phyloP scores from a whole-genome alignment of 108 stramenopile genomes.

The Seminavis robusta region DNA sequence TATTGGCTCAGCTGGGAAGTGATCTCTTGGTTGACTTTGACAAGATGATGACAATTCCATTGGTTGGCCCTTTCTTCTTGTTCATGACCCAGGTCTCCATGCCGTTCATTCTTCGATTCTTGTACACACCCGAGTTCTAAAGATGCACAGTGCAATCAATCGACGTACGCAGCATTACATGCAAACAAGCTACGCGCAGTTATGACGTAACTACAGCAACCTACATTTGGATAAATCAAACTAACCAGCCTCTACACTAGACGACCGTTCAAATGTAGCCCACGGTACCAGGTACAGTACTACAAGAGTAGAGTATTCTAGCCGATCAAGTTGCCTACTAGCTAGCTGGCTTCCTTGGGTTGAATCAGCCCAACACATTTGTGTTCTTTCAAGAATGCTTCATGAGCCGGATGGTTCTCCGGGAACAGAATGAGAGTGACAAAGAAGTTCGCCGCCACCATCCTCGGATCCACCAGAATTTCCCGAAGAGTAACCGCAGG shows the following conservation, averaged over 20 bases:
- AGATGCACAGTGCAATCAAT: too few relatives aligned
- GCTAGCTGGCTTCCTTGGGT: constrained; percentile 31
- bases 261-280: neutral
- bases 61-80: constrained; percentile 91
- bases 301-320: too few relatives aligned
- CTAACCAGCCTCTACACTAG: neutral
- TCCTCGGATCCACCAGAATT: constrained; percentile 51
- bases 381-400: constrained; percentile 76
- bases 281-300: too few relatives aligned
- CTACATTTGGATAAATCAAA: too few relatives aligned
- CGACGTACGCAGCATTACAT: too few relatives aligned
- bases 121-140: constrained; percentile 90
- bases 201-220: too few relatives aligned
- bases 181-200: too few relatives aligned
- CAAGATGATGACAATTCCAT: constrained; percentile 91
- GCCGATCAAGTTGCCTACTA: too few relatives aligned
- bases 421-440: constrained; percentile 81
- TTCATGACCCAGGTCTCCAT: constrained; percentile 88
- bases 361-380: constrained; percentile 71
- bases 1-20: constrained; percentile 84
- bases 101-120: constrained; percentile 85
- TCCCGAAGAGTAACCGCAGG: constrained; percentile 68
- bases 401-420: constrained; percentile 79
- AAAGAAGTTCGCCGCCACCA: constrained; percentile 85
- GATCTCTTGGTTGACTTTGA: constrained; percentile 92